phyloP scores from a whole-genome alignment of 2,329 filamentous ascomycete genomes.

The Colletotrichum theobromicola region DNA sequence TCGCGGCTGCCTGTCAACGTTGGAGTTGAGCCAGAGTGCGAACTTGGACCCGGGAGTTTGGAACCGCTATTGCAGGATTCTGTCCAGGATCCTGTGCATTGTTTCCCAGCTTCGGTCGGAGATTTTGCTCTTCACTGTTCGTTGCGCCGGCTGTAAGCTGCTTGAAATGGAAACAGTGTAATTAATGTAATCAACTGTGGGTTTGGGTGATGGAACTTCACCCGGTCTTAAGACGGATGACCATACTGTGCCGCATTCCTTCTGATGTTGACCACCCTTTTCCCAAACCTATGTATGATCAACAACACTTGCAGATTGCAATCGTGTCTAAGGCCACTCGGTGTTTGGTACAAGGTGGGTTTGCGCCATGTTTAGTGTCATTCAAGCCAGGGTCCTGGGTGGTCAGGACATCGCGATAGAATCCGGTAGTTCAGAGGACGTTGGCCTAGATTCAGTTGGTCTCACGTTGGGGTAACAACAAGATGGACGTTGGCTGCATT shows the following conservation, averaged over 20 bases:
- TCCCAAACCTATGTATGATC: background rate
- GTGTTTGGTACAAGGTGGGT: background rate
- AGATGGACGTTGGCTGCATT: background rate
- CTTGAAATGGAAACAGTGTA: background rate
- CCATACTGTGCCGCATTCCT: background rate
- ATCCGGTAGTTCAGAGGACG: background rate
- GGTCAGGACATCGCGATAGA: background rate
- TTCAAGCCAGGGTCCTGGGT: background rate
- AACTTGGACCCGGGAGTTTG: constrained; percentile 1
- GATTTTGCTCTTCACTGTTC: constrained; percentile 2
- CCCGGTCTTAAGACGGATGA: background rate
- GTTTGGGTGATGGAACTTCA: background rate
- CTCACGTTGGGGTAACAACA: background rate
- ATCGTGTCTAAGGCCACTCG: background rate
- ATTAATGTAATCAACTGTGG: background rate
- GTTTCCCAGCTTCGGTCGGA: constrained; percentile 8
- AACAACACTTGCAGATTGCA: background rate
- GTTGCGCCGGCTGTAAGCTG: background rate
- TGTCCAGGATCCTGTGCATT: background rate
- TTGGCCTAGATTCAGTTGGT: background rate
- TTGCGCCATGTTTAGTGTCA: background rate
- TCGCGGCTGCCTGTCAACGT: background rate
- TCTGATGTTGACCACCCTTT: background rate
- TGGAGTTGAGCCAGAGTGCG: background rate
- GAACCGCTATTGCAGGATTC: constrained; percentile 13